phyloP scores from a whole-genome alignment of 169 alveolate species.

The Cryptosporidium felis region DNA sequence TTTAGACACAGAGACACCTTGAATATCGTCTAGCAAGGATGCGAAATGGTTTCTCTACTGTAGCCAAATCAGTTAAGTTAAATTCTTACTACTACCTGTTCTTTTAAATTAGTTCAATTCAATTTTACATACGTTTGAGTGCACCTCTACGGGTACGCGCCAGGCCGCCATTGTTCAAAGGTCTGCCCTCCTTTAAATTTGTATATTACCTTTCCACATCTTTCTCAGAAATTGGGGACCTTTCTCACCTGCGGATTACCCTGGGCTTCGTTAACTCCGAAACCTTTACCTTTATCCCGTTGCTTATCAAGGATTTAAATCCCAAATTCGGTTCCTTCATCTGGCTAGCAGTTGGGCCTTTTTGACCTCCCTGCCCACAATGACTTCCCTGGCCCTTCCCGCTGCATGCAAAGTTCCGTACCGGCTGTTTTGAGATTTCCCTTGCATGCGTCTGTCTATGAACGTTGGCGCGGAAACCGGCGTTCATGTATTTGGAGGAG shows the following conservation, averaged over 20 bases:
- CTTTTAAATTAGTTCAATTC: no score
- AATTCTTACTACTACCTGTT: no score
- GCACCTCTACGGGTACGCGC: no score
- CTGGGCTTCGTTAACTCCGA: constrained; percentile 47
- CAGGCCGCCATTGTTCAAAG: no score
- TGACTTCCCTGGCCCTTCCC: background rate
- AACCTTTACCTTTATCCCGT: constrained; percentile 39
- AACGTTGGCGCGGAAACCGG: background rate
- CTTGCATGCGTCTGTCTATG: background rate
- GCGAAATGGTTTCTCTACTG: no score
- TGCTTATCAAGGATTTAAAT: constrained; percentile 37
- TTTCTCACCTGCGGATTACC: background rate
- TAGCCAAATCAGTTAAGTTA: no score
- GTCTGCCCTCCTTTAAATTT: no score
- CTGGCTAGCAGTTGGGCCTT: background rate
- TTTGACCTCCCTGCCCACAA: background rate
- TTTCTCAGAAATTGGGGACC: no score
- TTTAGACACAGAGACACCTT: constrained; percentile 42
- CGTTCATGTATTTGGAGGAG: background rate
- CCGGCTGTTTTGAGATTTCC: background rate
- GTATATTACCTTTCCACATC: no score
- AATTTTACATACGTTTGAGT: no score
- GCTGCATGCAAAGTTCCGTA: background rate
- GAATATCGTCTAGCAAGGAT: background rate
- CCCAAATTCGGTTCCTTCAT: constrained; percentile 32